Percentiles rank a stretch among this genome's conserved stretches.
These are phyloP conservation scores for Aspergillus felis DNA, from an alignment of 2,329 filamentous ascomycete genomes.

Conservation along the genomic window DNA sequence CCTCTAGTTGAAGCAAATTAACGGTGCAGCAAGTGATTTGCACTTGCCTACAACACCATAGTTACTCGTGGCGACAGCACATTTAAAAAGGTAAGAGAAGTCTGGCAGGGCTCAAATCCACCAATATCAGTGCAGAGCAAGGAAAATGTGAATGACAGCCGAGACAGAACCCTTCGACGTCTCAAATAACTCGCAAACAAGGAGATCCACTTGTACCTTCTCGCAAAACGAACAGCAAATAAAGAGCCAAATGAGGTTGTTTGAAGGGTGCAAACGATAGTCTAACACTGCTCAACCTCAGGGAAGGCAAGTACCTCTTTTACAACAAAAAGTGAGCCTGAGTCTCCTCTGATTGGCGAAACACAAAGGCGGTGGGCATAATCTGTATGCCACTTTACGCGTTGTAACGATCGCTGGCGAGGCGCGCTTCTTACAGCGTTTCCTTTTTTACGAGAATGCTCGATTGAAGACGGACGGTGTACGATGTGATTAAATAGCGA, in stretches of 20 bases:
- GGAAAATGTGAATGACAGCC: neutral
- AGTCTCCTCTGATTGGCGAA: slow-evolving; percentile 7
- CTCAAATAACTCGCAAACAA: neutral
- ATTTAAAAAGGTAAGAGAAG: slow-evolving; percentile 1
- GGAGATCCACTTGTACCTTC: neutral
- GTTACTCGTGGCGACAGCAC: slow-evolving; percentile 5
- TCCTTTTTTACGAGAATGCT: neutral
- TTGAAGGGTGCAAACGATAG: neutral
- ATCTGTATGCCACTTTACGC: slow-evolving; percentile 19
- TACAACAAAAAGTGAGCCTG: neutral
- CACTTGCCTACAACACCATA: slow-evolving; percentile 12
- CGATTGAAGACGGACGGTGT: neutral
- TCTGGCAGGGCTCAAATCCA: neutral
- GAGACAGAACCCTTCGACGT: neutral
- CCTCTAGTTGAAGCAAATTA: neutral
- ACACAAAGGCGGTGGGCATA: slow-evolving; percentile 20
- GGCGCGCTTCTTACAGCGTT: slow-evolving; percentile 10
- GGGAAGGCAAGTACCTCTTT: neutral
- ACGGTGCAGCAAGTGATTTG: neutral
- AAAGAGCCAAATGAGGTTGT: neutral
- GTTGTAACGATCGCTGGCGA: neutral
- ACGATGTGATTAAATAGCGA: neutral
- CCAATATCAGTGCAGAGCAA: neutral
- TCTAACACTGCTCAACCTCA: neutral
- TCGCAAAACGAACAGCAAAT: neutral